Evolutionary conservation across 345 rosid species (phyloP), one percentile per base, ranked within the genome.

Genomic region (Acer negundo): DNA sequence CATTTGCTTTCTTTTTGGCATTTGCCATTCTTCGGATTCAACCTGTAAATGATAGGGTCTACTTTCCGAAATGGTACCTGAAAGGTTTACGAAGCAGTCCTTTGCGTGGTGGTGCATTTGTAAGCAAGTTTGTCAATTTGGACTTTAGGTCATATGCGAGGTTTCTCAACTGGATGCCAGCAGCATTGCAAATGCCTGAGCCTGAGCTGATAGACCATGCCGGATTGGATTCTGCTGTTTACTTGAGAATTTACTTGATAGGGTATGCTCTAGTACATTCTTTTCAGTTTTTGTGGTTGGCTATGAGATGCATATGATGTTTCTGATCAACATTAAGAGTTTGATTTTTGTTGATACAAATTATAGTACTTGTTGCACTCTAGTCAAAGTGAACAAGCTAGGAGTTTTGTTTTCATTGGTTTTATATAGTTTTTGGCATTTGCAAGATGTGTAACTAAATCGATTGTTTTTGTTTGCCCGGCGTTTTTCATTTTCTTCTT

Each of bases 81-180:
- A 95, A 86, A 78, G 98, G 98, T 7, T 76, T 93, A 74, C 88
- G 99, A 83, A 80, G 80, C 83, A 90, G 94, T 62, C 97, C 96
- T 0, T 46, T 85, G 26, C 72, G 81, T 12, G 38, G 81, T 0
- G 92, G 96, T 56, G 89, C 94, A 31, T 79, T 90, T 28, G 93
- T 70, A 15, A 86, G 89, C 85, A 93, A 89, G 80, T 83, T 93
- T 70, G 87, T 95, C 80, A 95, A 95, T 79, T 72, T 93, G 70
- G 97, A 95, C 85, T 85, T 93, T 71, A 79, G 89, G 70, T 90
- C 93, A 7, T 95, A 95, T 78, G 19, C 81, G 31, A 88, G 81
- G 72, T 95, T 95, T 81, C 86, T 95, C 62, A 90, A 80, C 75
- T 95, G 99, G 99, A 95, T 95, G 97, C 96, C 95, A 13, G 94